phyloP scores from a whole-genome alignment of 2,329 filamentous ascomycete genomes.

The Aspergillus transmontanensis region DNA sequence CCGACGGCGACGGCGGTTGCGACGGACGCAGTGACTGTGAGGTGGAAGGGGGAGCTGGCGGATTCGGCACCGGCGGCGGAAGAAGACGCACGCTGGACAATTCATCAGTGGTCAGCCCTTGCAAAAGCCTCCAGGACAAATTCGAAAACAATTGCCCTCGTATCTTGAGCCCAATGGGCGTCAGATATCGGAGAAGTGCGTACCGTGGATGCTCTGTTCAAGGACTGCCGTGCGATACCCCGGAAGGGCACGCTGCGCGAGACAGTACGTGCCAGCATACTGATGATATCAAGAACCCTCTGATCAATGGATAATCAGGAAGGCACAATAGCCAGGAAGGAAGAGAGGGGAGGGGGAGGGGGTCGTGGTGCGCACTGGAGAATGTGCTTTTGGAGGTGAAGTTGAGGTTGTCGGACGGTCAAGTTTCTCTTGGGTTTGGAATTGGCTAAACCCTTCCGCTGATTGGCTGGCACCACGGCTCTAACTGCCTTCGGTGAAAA shows the following conservation, averaged over 20 bases:
- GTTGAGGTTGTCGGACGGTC: slow-evolving; percentile 39
- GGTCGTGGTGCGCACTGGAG: slow-evolving; percentile 32
- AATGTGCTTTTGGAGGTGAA: slow-evolving; percentile 37
- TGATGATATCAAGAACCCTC: slow-evolving; percentile 49
- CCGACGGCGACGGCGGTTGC: slow-evolving; percentile 85
- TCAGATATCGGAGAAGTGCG: slow-evolving; percentile 51
- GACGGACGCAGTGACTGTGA: slow-evolving; percentile 83
- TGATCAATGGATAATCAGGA: slow-evolving; percentile 35
- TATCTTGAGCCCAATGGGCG: slow-evolving; percentile 33
- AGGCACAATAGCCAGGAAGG: slow-evolving; percentile 36
- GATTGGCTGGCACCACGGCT: slow-evolving; percentile 35
- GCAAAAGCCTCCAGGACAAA: slow-evolving; percentile 30
- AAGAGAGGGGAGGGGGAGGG: slow-evolving; percentile 29
- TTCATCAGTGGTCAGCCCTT: slow-evolving; percentile 35
- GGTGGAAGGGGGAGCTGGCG: slow-evolving; percentile 73
- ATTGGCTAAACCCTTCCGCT: slow-evolving; percentile 40
- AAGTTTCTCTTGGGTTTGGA: slow-evolving; percentile 39
- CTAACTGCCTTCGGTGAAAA: slow-evolving; percentile 40
- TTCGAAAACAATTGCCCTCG: slow-evolving; percentile 31
- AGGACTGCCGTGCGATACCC: slow-evolving; percentile 74
- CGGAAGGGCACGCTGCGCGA: slow-evolving; percentile 86
- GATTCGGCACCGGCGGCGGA: slow-evolving; percentile 69
- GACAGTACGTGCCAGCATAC: slow-evolving; percentile 91
- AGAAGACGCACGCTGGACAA: slow-evolving; percentile 66
- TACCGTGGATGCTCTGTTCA: slow-evolving; percentile 75